Percentiles rank a stretch among this genome's conserved stretches.
Conservation (phyloP, 2,329 filamentous ascomycete genomes). For the Aspergillus unguis region DNA sequence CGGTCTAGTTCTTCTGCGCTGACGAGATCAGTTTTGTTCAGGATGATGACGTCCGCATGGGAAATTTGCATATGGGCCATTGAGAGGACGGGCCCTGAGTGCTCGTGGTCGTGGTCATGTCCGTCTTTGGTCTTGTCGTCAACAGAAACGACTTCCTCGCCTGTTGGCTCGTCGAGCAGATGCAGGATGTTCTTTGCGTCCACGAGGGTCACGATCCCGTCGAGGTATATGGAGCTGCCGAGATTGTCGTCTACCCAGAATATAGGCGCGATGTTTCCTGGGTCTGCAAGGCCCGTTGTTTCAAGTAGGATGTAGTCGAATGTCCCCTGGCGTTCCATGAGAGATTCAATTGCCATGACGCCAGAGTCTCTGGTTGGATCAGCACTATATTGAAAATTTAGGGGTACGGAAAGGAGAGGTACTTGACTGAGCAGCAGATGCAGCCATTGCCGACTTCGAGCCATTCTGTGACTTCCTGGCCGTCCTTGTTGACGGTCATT, state of each 20-base stretch:
- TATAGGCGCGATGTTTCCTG: conserved; percentile 88
- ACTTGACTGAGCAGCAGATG: conserved; percentile 97
- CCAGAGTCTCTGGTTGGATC: conserved; percentile 64
- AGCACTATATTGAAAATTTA: not conserved
- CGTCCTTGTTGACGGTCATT: conserved; percentile 81
- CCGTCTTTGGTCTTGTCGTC: conserved; percentile 41
- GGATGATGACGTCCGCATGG: conserved; percentile 88
- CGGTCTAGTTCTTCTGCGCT: conserved; percentile 62
- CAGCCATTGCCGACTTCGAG: conserved; percentile 94
- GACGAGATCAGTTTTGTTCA: conserved; percentile 92
- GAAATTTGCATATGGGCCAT: conserved; percentile 96
- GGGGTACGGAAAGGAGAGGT: conserved; percentile 16
- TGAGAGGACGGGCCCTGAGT: conserved; percentile 68
- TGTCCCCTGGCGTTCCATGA: conserved; percentile 89
- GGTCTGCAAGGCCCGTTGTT: conserved; percentile 91
- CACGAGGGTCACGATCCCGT: conserved; percentile 93
- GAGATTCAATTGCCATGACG: conserved; percentile 88
- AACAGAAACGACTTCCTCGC: conserved; percentile 36
- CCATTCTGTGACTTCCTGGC: conserved; percentile 85
- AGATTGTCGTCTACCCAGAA: conserved; percentile 98
- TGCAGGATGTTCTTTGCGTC: conserved; percentile 89
- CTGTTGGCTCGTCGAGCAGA: conserved; percentile 67
- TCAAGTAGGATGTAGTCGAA: conserved; percentile 98
- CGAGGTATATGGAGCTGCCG: conserved; percentile 91
- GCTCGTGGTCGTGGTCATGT: conserved; percentile 25